Evolutionary conservation across 164 flowering plant genomes (phyloP).

Genomic region (Pachysandra terminalis): DNA sequence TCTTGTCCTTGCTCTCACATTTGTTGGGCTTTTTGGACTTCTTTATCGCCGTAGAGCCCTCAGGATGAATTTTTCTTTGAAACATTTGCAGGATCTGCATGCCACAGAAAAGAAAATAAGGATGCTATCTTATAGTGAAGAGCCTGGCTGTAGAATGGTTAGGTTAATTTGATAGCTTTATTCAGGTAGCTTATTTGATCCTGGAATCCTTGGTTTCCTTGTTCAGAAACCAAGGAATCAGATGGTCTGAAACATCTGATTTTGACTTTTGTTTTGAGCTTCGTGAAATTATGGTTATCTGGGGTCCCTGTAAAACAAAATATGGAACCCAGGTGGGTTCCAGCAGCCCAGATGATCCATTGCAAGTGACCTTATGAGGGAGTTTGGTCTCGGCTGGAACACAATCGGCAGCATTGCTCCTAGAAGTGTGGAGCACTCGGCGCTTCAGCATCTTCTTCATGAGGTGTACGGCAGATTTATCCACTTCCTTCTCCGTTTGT

Average conservation of each 20-base stretch:
- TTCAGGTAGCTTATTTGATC: no score
- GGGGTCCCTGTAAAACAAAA: background rate
- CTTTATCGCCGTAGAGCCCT: constrained; percentile 31
- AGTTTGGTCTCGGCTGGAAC: constrained; percentile 59
- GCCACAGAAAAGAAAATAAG: constrained; percentile 4
- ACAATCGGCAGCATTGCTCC: constrained; percentile 38
- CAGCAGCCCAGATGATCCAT: no score
- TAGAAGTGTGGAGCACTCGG: constrained; percentile 39
- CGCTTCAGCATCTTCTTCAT: constrained; percentile 66
- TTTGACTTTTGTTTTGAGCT: background rate
- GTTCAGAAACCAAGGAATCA: no score
- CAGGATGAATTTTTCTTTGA: constrained; percentile 89
- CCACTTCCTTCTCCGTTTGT: constrained; percentile 19
- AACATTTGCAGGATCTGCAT: constrained; percentile 81
- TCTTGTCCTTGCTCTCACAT: constrained; percentile 30
- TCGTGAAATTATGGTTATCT: background rate
- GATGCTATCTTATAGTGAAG: background rate
- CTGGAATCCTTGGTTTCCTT: no score
- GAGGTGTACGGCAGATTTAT: constrained; percentile 46
- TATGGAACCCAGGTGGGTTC: no score
- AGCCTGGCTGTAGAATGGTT: background rate
- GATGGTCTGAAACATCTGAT: background rate
- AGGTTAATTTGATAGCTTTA: no score
- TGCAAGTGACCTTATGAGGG: constrained; percentile 42
- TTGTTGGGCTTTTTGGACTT: constrained; percentile 30